Evolutionary conservation across 345 rosid genomes (phyloP), one percentile per base, ranked within the genome.

Genomic region (Gynandropsis gynandra): DNA sequence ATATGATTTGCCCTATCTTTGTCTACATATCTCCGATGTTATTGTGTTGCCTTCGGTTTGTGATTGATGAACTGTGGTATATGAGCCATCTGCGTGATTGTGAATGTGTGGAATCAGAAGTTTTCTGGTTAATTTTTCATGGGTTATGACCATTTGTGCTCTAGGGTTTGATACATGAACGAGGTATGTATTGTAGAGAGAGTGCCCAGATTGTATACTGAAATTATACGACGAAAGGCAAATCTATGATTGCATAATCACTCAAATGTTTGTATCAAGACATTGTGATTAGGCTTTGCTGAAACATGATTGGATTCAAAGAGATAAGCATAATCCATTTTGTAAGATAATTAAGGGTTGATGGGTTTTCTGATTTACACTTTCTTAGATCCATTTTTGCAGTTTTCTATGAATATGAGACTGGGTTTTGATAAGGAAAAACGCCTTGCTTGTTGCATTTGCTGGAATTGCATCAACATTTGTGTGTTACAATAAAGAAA

Each of bases 301-400:
- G 29, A 39, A 43, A 45, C n/a, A 4, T 18, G 52, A 8, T 39
- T 44, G 39, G 16, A 9, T 32, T 49, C 8, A 50, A 29, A 38
- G 27, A 18, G 14, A n/a, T 45, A 45, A 16, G 11, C 47, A 19
- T 14, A 47, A 35, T 34, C 39, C 31, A 33, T 42, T n/a, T 41
- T 17, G 34, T 19, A 48, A 13, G 42, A 5, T 14, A 35, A 46
- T 56, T 14, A 53, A 53, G 34, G 33, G 41, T 32, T 5, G 12
- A 53, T 59, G 60, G 64, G 59, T 65, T 65, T 58, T 54, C 41
- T 58, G 69, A 65, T 19, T 58, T 51, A 48, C 31, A 42, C 44
- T 43, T 11, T 1, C 24, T 53, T 59, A 65, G 61, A 59, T 66
- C 70, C 11, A 20, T 45, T 41, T 40, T 24, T 47, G 45, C 35